Evolutionary conservation across 768 basidiomycete genomes (phyloP), one percentile per base, ranked within the genome.

Genomic region (Mycena epipterygia): DNA sequence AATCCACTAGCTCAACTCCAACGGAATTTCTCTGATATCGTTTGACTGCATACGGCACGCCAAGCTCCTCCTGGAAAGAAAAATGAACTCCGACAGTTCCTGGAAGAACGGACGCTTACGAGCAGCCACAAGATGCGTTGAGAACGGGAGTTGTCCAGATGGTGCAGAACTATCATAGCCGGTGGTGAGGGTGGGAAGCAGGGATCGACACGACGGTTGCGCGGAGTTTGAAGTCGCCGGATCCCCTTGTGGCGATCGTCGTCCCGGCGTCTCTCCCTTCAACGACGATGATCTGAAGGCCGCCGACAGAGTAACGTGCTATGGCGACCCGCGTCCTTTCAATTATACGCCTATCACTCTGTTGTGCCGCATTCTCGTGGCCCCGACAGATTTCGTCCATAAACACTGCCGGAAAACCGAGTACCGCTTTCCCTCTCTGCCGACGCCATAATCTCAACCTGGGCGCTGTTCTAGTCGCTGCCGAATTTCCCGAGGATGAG

Each of bases 81-180:
- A 14, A 29, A 23, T 16, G 39, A 49, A 46, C 5, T 25, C 5
- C 53, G 55, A 53, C 27, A 58, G 61, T 58, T 14, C 35, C 42
- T 30, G 25, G 49, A 44, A 53, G 29, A 41, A 37, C 16, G 3
- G 49, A 21, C 21, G 68, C 78, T 49, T 58, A 81, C 81, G 46
- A 83, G 74, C 37, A 88, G 77, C 86, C 86, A 89, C 17, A 88
- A 78, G 51, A 89, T 77, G 25, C 86, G 79, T 68, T 86, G 86
- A 8, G 87, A 86, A n/a, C 86, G 84, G 11, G 86, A 86, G 65
- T 87, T 75, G 64, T 85, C 81, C 9, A 88, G 78, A 71, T 88
- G 85, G 66, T 87, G 87, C 11, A 88, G 72, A 60, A 77, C 71
- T 19, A 77, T 53, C 68, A 69, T 63, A 1, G 59, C 41, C 25